phyloP scores from a whole-genome alignment of 129 eudicot species.

The Helichrysum umbraculigerum region DNA sequence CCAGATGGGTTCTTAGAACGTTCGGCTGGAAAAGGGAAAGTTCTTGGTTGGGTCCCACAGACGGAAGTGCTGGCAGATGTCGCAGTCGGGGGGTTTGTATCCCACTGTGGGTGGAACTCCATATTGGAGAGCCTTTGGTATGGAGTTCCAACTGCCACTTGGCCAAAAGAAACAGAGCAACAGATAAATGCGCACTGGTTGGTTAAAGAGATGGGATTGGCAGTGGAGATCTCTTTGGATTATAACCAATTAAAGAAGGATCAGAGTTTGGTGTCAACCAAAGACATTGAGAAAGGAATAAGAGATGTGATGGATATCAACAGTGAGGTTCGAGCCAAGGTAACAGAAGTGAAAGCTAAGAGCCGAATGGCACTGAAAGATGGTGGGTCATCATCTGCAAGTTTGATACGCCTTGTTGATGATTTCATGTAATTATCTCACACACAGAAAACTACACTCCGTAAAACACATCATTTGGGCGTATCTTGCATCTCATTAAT shows the following conservation, averaged over 20 bases:
- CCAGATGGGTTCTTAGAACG: slow-evolving; percentile 36
- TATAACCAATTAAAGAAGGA: slow-evolving; percentile 3
- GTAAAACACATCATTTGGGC: too few species aligned
- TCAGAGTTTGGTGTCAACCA: slow-evolving; percentile 18
- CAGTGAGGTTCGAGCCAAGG: slow-evolving; percentile 21
- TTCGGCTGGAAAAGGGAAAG: slow-evolving; percentile 29
- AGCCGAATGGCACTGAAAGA: slow-evolving; percentile 23
- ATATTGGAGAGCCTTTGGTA: slow-evolving; percentile 36
- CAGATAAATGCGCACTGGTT: slow-evolving; percentile 33
- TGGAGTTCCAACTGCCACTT: slow-evolving; percentile 43
- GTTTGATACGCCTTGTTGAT: slow-evolving; percentile 11
- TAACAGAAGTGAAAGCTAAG: slow-evolving; percentile 21
- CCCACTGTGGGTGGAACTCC: slow-evolving; percentile 56
- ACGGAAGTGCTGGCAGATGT: slow-evolving; percentile 24
- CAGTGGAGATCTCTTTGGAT: slow-evolving; percentile 36
- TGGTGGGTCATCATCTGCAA: slow-evolving; percentile 28
- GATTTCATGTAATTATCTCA: background rate
- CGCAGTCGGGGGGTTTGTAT: slow-evolving; percentile 42
- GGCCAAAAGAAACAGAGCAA: slow-evolving; percentile 45
- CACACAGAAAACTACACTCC: too few species aligned
- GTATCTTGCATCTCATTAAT: too few species aligned
- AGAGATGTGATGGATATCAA: slow-evolving; percentile 24
- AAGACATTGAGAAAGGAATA: slow-evolving; percentile 35
- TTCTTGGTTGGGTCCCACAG: slow-evolving; percentile 49
- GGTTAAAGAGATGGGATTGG: slow-evolving; percentile 46